Evolutionary conservation across 139 green algal species (phyloP), one percentile per base, ranked within the genome.

Genomic region (Tetradesmus lagerheimii): DNA sequence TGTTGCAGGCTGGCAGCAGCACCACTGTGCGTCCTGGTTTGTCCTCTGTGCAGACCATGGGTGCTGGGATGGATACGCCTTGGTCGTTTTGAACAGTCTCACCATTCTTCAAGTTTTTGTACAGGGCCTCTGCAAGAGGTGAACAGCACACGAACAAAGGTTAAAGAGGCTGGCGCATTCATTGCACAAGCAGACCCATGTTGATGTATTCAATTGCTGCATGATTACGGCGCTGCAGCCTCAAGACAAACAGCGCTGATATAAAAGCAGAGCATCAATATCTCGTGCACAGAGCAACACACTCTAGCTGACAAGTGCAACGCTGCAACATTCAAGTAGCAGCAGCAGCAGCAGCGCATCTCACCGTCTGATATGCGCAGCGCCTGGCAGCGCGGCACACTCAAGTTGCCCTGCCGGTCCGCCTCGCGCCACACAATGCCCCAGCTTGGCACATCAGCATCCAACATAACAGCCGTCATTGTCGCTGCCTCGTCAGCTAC

Each of bases 371-470:
- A 39, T 29, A 89, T 38, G 31, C 9, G 4, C 31, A 89, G 71
- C 35, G 86, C 86, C 14, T 78, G 3, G 78, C 86, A 90, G 78
- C 86, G 78, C 39, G 86, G 45, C 23, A 90, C 37, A 38, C 50
- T 90, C 25, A 90, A 34, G 75, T 83, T 90, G 34, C 86, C 86
- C 45, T 84, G 71, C 86, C 89, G 89, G 90, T 94, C 80, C 27
- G 91, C 90, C 89, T 96, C 94, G 53, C 77, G 43, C 53, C 92
- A 47, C 31, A 92, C 34, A 41, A 88, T 92, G 4, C 67, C 93
- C 35, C 93, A 91, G 57, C 43, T 75, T 2, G 89, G 90, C 4
- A 50, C n/a, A 9, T 38, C 43, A n/a, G 66, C 64, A 8, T 89
- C 79, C 64, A 94, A 84, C 62, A 80, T 39, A 3, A 80, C 84